Percentiles rank a stretch among this genome's conserved stretches.
Evolutionary conservation across 139 green algal genomes (phyloP).

Genomic region (Haematococcus lacustris): DNA sequence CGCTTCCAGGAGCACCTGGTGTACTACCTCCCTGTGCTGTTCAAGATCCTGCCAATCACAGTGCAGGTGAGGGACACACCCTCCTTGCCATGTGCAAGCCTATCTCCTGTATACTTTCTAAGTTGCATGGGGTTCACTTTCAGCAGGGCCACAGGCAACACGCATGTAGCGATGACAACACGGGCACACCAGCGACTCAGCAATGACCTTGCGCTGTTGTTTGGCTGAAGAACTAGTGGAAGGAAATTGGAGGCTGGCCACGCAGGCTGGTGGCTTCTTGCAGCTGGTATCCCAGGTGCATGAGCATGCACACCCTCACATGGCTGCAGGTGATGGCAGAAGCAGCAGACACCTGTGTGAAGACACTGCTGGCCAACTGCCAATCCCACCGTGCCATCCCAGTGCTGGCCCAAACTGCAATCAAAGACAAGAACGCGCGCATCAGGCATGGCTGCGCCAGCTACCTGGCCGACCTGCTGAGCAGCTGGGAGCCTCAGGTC

Average conservation of each 20-base stretch:
- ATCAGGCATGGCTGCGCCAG: background rate
- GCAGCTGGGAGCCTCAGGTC: slow-evolving; percentile 2
- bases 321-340: slow-evolving; percentile 62
- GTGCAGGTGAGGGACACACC: slow-evolving; percentile 42
- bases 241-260: background rate
- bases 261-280: background rate
- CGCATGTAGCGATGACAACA: too few species aligned
- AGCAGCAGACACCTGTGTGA: slow-evolving; percentile 37
- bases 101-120: background rate
- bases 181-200: background rate
- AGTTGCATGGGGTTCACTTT: background rate
- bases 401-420: slow-evolving; percentile 29
- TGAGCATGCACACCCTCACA: background rate
- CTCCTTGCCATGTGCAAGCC: background rate
- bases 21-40: slow-evolving; percentile 50
- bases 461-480: slow-evolving; percentile 14
- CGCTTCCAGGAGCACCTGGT: slow-evolving; percentile 44
- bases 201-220: background rate
- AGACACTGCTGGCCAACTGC: slow-evolving; percentile 46
- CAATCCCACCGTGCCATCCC: slow-evolving; percentile 41
- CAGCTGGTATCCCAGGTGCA: background rate
- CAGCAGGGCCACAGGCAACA: background rate
- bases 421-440: slow-evolving; percentile 35
- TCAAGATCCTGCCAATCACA: slow-evolving; percentile 70
- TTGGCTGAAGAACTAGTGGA: background rate